Percentiles rank a stretch among this genome's conserved stretches.
Conservation (phyloP, 257 asterid species). For the Sherardia arvensis region DNA sequence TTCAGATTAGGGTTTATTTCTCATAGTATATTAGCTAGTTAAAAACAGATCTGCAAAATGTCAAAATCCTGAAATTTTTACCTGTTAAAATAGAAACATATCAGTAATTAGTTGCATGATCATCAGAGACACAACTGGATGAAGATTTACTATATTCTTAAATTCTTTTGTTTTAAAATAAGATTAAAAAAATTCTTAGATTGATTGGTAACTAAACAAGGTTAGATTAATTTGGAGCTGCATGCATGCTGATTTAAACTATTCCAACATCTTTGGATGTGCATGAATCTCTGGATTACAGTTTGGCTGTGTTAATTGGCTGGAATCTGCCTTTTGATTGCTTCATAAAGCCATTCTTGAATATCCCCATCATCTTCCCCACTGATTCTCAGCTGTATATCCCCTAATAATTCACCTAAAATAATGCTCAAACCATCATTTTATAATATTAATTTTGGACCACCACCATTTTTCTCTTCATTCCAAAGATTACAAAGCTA, state of each 20-base stretch:
- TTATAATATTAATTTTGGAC: background rate
- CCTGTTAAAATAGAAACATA: too few relatives aligned
- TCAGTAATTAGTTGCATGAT: too few relatives aligned
- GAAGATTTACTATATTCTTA: background rate
- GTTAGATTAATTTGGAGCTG: background rate
- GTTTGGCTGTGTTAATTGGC: background rate
- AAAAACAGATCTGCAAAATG: too few relatives aligned
- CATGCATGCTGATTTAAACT: background rate
- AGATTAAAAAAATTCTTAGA: too few relatives aligned
- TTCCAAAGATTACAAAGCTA: background rate
- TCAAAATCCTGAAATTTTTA: too few relatives aligned
- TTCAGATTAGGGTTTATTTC: background rate
- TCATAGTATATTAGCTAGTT: too few relatives aligned
- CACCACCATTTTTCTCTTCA: background rate
- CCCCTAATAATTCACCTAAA: constrained; percentile 6
- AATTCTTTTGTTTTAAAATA: too few relatives aligned
- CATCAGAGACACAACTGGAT: too few relatives aligned
- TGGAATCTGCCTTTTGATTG: constrained; percentile 2
- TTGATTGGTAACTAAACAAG: background rate
- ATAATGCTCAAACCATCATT: background rate
- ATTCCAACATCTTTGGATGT: constrained; percentile 4
- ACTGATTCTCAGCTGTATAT: constrained; percentile 4
- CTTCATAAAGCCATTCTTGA: constrained; percentile 17
- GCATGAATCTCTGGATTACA: background rate
- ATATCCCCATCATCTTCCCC: background rate